Evolutionary conservation across 108 stramenopile genomes (phyloP).

Genomic region (Pseudonitzschia delicatissima): DNA sequence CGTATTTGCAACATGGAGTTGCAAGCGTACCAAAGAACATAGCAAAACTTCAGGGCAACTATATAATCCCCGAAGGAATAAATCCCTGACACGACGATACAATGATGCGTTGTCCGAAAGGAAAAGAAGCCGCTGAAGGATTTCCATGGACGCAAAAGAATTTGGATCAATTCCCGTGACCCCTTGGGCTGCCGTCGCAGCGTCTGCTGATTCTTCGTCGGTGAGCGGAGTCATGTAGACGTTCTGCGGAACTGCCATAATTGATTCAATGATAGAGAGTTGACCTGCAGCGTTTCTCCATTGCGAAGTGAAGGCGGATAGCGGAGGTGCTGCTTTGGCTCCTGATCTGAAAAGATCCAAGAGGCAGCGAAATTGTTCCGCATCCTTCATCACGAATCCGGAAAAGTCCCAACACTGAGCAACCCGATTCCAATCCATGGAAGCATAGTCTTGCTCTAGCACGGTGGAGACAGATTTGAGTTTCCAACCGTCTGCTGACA

Average conservation of each 20-base stretch:
- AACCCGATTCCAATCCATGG: constrained; percentile 77
- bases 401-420: constrained; percentile 83
- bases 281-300: constrained; percentile 86
- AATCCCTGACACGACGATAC: constrained; percentile 66
- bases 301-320: constrained; percentile 50
- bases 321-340: constrained; percentile 57
- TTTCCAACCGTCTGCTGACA: constrained; percentile 71
- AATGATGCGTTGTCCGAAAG: constrained; percentile 72
- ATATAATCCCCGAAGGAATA: constrained; percentile 68
- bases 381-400: constrained; percentile 75
- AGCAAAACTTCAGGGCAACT: constrained; percentile 78
- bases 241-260: constrained; percentile 56
- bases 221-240: constrained; percentile 69
- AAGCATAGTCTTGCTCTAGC: constrained; percentile 74
- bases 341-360: constrained; percentile 78
- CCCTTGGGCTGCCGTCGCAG: constrained; percentile 51
- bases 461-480: constrained; percentile 81
- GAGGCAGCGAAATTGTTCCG: constrained; percentile 62
- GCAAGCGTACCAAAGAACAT: constrained; percentile 67
- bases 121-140: constrained; percentile 73
- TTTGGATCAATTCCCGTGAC: constrained; percentile 49
- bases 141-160: constrained; percentile 68
- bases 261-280: constrained; percentile 68
- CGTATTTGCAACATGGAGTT: constrained; percentile 39
- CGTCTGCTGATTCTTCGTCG: constrained; percentile 69